Base-by-base conservation (phyloP, 1,139 yeast species). In the Kazachstania sp. region DNA sequence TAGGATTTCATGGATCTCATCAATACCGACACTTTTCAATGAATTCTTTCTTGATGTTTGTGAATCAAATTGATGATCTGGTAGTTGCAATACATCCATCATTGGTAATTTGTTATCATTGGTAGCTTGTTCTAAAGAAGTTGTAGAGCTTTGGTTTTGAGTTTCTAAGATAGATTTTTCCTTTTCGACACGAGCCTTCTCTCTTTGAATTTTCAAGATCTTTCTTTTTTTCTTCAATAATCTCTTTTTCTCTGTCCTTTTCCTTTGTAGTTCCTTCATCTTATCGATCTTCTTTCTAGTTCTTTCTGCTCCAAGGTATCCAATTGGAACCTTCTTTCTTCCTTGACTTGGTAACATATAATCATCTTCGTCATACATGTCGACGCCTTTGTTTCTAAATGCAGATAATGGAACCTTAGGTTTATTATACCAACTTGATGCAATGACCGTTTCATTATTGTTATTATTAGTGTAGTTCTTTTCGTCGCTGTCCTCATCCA, bases 341-440 rank as follows among this genome's bases (percentile, higher is more conserved):
- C 65, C 57, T 37, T 58, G 54, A 9, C 51, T 54, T n/a, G 66
- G 66, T 13, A 60, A 40, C 56, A 61, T 55, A 42, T 52, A 61
- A 45, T 63, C 65, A 40, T 60, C 64, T n/a, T 59, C 66, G 34
- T 67, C 71, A 36, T 56, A 51, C 39, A 59, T 51, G 41, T 52
- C 59, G 7, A 67, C 55, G 5, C 88, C 86, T 59, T 86, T 83
- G 66, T 87, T 88, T 58, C 97, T 73, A 63, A 88, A 88, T 1
- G 97, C 96, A 5, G 95, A 86, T 38, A 88, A 68, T 2, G 97
- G 96, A 9, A 86, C 86, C 51, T 77, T 77, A 41, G 77, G 75
- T 55, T 78, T 77, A 54, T 72, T 74, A 48, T 60, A 63, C 66
- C 66, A 63, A 46, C 56, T 63, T 11, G 59, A 51, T 12, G 51